Conservation (phyloP, 257 asterid species). For the Marsdenia floribunda region DNA sequence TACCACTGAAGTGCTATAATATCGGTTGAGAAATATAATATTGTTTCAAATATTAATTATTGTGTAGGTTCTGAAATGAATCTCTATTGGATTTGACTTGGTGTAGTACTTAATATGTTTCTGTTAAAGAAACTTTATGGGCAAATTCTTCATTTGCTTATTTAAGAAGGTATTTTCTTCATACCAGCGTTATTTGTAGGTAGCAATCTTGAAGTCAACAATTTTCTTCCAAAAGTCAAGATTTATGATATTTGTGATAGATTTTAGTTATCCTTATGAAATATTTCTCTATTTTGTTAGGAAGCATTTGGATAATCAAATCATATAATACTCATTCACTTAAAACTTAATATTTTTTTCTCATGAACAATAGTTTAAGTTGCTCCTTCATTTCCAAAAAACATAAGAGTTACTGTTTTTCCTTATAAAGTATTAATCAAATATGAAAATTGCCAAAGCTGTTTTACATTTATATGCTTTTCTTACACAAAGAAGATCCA, state of each 20-base stretch:
- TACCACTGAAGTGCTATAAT: background rate
- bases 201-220: background rate
- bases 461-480: background rate
- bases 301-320: background rate
- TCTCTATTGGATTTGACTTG: background rate
- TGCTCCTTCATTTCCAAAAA: background rate
- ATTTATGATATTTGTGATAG: background rate
- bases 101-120: background rate
- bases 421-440: background rate
- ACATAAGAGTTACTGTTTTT: background rate
- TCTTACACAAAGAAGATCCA: background rate
- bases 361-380: background rate
- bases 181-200: background rate
- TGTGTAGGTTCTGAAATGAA: background rate
- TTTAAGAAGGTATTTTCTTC: background rate
- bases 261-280: background rate
- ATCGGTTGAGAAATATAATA: background rate
- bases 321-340: background rate
- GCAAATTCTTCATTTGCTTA: background rate
- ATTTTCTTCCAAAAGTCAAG: background rate
- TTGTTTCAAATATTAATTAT: background rate
- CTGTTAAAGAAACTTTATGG: background rate
- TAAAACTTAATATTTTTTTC: background rate
- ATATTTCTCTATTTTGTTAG: background rate
- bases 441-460: background rate